phyloP scores from a whole-genome alignment of 2,329 filamentous ascomycete genomes.

The Cytospora leucostoma region DNA sequence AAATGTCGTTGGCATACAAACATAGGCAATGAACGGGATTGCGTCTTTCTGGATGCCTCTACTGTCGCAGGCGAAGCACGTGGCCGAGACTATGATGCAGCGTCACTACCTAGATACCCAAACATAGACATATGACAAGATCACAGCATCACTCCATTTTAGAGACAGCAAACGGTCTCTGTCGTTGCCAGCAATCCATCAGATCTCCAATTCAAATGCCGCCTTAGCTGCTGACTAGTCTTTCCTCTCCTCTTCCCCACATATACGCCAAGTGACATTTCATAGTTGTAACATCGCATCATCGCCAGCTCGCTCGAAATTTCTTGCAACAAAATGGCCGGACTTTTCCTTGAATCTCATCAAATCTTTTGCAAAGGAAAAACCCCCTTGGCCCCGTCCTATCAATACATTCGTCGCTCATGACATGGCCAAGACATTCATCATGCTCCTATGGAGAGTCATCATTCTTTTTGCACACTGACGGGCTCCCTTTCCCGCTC shows the following conservation, averaged over 20 bases:
- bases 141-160: not conserved
- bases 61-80: not conserved
- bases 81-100: not conserved
- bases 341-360: not conserved
- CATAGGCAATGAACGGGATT: not conserved
- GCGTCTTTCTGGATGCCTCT: not conserved
- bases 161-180: not conserved
- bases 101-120: no score
- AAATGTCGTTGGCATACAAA: not conserved
- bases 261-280: not conserved
- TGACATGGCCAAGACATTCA: not conserved
- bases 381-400: not conserved
- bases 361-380: not conserved
- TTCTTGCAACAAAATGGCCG: not conserved
- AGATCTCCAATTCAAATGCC: not conserved
- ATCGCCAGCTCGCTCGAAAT: not conserved
- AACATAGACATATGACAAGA: not conserved
- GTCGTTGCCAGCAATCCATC: not conserved
- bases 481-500: conserved; percentile 30
- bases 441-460: not conserved
- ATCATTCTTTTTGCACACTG: conserved; percentile 29
- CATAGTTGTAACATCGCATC: conserved; percentile 5
- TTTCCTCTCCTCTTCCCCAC: not conserved
- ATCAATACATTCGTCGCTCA: conserved; percentile 13
- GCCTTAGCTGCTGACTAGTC: not conserved